Conservation (phyloP, 1,284 basidiomycete species). For the Moesziomyces aphidis region DNA sequence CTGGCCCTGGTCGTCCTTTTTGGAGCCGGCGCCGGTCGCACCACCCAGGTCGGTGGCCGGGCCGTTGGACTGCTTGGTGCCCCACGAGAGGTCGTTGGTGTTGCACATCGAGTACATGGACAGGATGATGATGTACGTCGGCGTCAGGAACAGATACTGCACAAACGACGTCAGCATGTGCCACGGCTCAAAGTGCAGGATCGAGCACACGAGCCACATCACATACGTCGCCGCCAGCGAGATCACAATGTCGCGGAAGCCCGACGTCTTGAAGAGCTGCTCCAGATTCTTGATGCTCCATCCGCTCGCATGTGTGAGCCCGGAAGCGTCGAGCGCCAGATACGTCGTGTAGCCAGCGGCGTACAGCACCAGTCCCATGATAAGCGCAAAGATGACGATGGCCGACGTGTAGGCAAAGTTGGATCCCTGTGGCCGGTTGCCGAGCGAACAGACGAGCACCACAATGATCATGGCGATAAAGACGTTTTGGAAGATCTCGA, state of each 20-base stretch:
- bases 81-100: constrained; percentile 63
- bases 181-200: constrained; percentile 64
- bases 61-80: constrained; percentile 64
- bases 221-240: constrained; percentile 65
- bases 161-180: constrained; percentile 65
- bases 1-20: constrained; percentile 46
- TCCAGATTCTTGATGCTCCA: constrained; percentile 32
- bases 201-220: constrained; percentile 61
- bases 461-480: constrained; percentile 66
- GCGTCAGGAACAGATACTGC: constrained; percentile 64
- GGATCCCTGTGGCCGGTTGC: constrained; percentile 64
- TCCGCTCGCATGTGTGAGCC: constrained; percentile 21
- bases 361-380: constrained; percentile 57
- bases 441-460: constrained; percentile 63
- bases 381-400: constrained; percentile 61
- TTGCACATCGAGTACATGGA: constrained; percentile 66
- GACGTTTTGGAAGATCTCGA: constrained; percentile 60
- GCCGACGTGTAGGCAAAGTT: constrained; percentile 59
- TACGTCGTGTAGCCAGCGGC: constrained; percentile 61
- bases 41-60: constrained; percentile 59
- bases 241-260: constrained; percentile 64
- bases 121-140: constrained; percentile 64
- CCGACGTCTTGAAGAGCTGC: constrained; percentile 46
- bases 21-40: constrained; percentile 41
- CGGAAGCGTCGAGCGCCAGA: constrained; percentile 47